Conservation (phyloP, 768 basidiomycete genomes). For the Hemileccinum rubropunctum region DNA sequence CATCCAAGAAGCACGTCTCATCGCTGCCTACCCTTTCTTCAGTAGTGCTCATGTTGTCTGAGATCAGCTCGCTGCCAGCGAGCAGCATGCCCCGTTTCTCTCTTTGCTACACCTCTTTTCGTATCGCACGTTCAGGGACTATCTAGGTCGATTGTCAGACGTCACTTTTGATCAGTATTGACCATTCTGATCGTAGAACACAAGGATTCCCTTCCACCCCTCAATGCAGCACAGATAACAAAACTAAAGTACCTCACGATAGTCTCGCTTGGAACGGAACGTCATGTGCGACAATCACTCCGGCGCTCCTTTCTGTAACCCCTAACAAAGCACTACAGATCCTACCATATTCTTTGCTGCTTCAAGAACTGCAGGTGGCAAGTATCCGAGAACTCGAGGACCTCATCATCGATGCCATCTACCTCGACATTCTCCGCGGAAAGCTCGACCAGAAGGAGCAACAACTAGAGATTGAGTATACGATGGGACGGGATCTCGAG, state of each 20-base stretch:
- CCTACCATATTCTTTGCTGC: constrained; percentile 75
- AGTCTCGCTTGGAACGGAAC: constrained; percentile 74
- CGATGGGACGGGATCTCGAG: constrained; percentile 89
- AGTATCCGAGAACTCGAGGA: constrained; percentile 91
- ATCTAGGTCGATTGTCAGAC: constrained; percentile 55
- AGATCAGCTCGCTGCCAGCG: constrained; percentile 62
- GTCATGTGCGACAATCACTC: constrained; percentile 54
- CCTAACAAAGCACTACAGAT: constrained; percentile 45
- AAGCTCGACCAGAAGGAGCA: constrained; percentile 92
- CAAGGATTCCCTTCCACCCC: constrained; percentile 60
- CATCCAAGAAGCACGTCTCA: constrained; percentile 70
- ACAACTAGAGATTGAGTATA: constrained; percentile 89
- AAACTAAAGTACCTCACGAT: constrained; percentile 95
- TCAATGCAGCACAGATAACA: constrained; percentile 69
- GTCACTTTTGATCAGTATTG: background rate
- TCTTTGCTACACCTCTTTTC: constrained; percentile 83
- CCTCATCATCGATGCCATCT: constrained; percentile 95
- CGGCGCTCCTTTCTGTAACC: background rate
- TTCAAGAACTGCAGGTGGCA: constrained; percentile 67
- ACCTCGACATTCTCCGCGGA: constrained; percentile 83
- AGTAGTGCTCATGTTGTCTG: background rate
- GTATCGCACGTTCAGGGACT: constrained; percentile 84
- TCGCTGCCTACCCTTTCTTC: background rate
- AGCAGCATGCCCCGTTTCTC: constrained; percentile 60
- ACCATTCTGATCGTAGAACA: constrained; percentile 45